phyloP scores from a whole-genome alignment of 2,329 filamentous ascomycete species.

The Bimuria novae-zelandiae region DNA sequence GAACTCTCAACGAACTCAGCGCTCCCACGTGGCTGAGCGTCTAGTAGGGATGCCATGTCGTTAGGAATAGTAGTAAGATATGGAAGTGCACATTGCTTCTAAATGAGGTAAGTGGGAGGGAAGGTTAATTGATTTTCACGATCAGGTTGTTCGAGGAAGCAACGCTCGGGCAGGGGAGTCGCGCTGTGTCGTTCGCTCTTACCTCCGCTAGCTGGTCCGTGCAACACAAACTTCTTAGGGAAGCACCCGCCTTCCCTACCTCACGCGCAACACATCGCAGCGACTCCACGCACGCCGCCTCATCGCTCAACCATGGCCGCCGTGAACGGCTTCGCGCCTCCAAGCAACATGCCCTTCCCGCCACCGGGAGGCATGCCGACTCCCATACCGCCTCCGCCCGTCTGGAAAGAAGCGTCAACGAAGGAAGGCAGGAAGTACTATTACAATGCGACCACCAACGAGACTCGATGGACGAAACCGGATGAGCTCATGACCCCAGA shows the following conservation, averaged over 20 bases:
- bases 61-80: not conserved
- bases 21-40: constrained; percentile 35
- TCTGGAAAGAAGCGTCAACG: constrained; percentile 81
- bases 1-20: constrained; percentile 46
- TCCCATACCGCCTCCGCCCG: constrained; percentile 21
- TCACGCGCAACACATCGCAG: constrained; percentile 8
- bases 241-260: not conserved
- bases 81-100: not conserved
- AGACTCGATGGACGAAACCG: constrained; percentile 93
- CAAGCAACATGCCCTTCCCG: constrained; percentile 51
- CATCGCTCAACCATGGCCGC: constrained; percentile 17
- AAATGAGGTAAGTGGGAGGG: not conserved
- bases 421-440: constrained; percentile 87
- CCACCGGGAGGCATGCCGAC: constrained; percentile 28
- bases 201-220: not conserved
- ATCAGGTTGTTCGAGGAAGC: not conserved
- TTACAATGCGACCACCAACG: constrained; percentile 83
- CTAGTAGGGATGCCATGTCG: constrained; percentile 26
- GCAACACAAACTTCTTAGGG: constrained; percentile 7
- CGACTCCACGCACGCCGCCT: not conserved
- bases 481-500: constrained; percentile 77
- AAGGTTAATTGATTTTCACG: not conserved
- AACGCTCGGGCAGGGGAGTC: not conserved
- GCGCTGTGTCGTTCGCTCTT: not conserved
- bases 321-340: constrained; percentile 64